phyloP scores from a whole-genome alignment of 1,284 basidiomycete genomes.

The Mycena citricolor region DNA sequence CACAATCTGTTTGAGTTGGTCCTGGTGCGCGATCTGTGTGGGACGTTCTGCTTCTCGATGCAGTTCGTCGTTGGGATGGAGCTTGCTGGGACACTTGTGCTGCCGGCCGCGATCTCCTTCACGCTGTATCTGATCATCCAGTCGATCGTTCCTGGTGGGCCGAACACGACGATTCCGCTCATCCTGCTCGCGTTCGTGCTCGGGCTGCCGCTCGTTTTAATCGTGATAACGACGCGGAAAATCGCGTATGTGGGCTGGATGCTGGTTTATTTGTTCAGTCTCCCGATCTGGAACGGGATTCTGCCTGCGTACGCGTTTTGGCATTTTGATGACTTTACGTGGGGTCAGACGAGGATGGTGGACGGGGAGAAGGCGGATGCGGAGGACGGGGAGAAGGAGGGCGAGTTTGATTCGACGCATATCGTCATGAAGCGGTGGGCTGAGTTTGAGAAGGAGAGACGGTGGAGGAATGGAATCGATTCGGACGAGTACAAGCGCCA shows the following conservation, averaged over 20 bases:
- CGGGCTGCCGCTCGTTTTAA: conserved; percentile 92
- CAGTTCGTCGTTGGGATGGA: conserved; percentile 99
- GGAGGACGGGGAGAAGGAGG: conserved; percentile 84
- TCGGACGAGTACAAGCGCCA: conserved; percentile 51
- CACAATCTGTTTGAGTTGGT: conserved; percentile 96
- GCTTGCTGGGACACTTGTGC: conserved; percentile 90
- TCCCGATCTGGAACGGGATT: conserved; percentile 96
- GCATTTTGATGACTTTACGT: conserved; percentile 99
- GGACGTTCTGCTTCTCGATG: conserved; percentile 97
- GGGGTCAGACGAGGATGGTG: conserved; percentile 94
- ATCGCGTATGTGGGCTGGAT: conserved; percentile 96
- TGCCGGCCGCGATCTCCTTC: conserved; percentile 97
- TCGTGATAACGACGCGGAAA: conserved; percentile 93
- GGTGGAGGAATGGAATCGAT: conserved; percentile 90
- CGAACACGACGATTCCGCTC: conserved; percentile 90
- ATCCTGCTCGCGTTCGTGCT: conserved; percentile 91
- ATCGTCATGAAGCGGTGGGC: conserved; percentile 99
- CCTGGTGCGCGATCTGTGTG: conserved; percentile 91
- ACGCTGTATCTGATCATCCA: conserved; percentile 91
- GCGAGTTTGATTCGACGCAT: conserved; percentile 93
- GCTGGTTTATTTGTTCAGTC: conserved; percentile 88
- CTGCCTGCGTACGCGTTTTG: conserved; percentile 95
- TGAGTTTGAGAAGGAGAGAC: conserved; percentile 94
- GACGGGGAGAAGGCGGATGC: conserved; percentile 68
- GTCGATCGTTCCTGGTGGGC: conserved; percentile 78